phyloP scores from a whole-genome alignment of 176 grass and related monocot species.

The Oryza australiensis region DNA sequence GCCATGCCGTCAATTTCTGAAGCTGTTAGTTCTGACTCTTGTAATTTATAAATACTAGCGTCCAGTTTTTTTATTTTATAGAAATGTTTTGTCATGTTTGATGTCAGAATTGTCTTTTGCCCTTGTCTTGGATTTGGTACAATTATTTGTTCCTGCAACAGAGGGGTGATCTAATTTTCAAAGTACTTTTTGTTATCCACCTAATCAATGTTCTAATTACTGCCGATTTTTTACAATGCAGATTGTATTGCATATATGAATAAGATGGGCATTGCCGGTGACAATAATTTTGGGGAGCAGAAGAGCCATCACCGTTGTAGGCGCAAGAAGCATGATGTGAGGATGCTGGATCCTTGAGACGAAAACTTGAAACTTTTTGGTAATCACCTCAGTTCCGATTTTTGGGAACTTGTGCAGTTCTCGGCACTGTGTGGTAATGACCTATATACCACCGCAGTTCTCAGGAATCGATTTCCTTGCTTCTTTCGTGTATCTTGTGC shows the following conservation, averaged over 20 bases:
- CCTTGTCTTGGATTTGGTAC: neutral
- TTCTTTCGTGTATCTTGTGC: neutral
- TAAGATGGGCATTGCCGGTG: slow-evolving; percentile 54
- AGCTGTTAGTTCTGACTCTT: neutral
- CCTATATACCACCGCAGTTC: neutral
- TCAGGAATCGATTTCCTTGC: neutral
- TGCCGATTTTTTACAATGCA: slow-evolving; percentile 8
- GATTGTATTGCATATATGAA: slow-evolving; percentile 47
- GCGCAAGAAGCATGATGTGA: slow-evolving; percentile 71
- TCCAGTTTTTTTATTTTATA: neutral
- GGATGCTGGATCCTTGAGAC: slow-evolving; percentile 52
- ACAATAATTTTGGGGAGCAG: slow-evolving; percentile 72
- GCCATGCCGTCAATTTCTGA: neutral
- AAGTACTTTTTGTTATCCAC: neutral
- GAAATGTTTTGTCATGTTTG: neutral
- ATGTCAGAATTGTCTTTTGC: neutral
- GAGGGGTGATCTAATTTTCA: neutral
- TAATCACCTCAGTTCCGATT: no score
- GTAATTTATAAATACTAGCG: neutral
- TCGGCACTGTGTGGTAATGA: no score
- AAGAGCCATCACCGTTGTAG: slow-evolving; percentile 70
- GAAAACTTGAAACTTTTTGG: neutral
- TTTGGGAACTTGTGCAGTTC: no score
- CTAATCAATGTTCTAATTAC: slow-evolving; percentile 17
- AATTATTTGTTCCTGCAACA: neutral